Conservation (phyloP, 1,284 basidiomycete genomes). For the Butyriboletus pseudospeciosus region DNA sequence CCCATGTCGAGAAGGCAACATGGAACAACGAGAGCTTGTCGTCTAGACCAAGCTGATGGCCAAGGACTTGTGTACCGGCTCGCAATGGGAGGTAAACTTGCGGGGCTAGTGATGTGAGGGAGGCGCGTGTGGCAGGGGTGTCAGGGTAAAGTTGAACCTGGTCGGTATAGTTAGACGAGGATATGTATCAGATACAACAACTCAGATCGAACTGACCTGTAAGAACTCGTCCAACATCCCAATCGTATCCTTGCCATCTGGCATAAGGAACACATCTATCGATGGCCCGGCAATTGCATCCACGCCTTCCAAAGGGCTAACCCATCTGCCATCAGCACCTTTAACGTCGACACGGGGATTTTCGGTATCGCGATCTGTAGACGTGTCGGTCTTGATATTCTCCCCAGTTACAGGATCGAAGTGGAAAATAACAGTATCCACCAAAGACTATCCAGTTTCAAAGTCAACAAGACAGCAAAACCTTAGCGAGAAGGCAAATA, state of each 20-base stretch:
- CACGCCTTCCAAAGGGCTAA: constrained; percentile 45
- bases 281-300: constrained; percentile 58
- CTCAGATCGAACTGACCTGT: constrained; percentile 39
- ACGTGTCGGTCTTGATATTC: constrained; percentile 37
- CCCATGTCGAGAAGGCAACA: constrained; percentile 63
- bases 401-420: constrained; percentile 75
- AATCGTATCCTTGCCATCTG: constrained; percentile 45
- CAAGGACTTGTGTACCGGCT: constrained; percentile 47
- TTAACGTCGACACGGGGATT: constrained; percentile 3
- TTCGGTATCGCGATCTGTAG: constrained; percentile 2
- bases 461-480: constrained; percentile 9
- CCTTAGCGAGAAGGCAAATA: not conserved
- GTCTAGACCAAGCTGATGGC: constrained; percentile 49
- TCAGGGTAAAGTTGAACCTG: constrained; percentile 66
- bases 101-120: constrained; percentile 42
- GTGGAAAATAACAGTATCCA: constrained; percentile 73
- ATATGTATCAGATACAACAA: not conserved
- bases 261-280: constrained; percentile 55
- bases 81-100: constrained; percentile 55
- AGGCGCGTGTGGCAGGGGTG: constrained; percentile 38
- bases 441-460: constrained; percentile 32
- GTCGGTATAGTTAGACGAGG: not conserved
- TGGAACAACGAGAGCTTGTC: constrained; percentile 44
- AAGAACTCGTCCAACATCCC: constrained; percentile 65
- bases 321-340: constrained; percentile 9